A percentile compares a stretch with the other conserved stretches of the same genome.
Conservation (phyloP, 768 basidiomycete species). For the Imleria badia region DNA sequence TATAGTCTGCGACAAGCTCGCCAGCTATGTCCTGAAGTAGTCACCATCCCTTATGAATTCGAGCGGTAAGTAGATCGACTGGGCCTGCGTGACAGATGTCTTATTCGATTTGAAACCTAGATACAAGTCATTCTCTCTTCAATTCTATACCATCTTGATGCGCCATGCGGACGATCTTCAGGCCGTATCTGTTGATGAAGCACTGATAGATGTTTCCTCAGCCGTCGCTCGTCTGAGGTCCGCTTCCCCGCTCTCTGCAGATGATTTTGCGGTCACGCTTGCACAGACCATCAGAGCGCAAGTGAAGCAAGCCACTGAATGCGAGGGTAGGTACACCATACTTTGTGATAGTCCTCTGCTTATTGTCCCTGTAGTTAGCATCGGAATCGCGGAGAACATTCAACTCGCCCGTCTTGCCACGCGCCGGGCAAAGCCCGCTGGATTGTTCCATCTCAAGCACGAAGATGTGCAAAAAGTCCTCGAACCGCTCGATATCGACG, state of each 20-base stretch:
- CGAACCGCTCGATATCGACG: slow-evolving; percentile 68
- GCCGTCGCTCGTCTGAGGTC: slow-evolving; percentile 43
- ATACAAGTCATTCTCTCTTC: slow-evolving; percentile 79
- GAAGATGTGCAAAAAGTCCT: slow-evolving; percentile 55
- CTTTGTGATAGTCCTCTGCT: not conserved
- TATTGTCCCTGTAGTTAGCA: slow-evolving; percentile 60
- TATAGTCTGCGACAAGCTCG: slow-evolving; percentile 75
- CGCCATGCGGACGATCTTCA: slow-evolving; percentile 86
- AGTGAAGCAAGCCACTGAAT: slow-evolving; percentile 75
- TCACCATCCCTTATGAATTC: slow-evolving; percentile 93
- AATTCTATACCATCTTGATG: slow-evolving; percentile 94
- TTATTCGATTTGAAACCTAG: slow-evolving; percentile 37
- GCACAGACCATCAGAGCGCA: slow-evolving; percentile 81
- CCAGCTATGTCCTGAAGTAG: slow-evolving; percentile 67
- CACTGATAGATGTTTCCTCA: slow-evolving; percentile 82
- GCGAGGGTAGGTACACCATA: slow-evolving; percentile 58
- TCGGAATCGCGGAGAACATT: slow-evolving; percentile 91
- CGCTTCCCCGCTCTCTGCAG: slow-evolving; percentile 21
- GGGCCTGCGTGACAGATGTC: not conserved
- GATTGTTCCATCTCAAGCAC: slow-evolving; percentile 70
- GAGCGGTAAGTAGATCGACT: slow-evolving; percentile 51
- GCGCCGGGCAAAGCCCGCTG: slow-evolving; percentile 87
- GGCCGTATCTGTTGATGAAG: slow-evolving; percentile 96
- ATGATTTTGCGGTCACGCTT: slow-evolving; percentile 70
- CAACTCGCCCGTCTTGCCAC: slow-evolving; percentile 92